Evolutionary conservation across 306 rosid species (phyloP).

Genomic region (Prosopis cineraria): DNA sequence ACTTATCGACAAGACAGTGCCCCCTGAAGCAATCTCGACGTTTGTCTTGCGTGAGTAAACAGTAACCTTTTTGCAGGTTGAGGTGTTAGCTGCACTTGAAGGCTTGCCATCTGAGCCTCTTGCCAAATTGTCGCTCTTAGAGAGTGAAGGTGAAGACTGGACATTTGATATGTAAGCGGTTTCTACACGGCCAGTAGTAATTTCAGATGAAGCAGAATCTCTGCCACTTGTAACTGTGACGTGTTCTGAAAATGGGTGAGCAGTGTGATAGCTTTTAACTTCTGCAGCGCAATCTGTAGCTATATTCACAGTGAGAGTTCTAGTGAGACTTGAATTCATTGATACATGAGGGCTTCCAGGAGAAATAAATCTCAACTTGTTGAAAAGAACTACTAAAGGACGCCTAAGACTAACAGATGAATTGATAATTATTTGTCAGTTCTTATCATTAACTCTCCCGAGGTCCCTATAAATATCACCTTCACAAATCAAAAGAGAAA

Average conservation of each 20-base stretch:
- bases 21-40: conserved; percentile 30
- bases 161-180: not conserved
- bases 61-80: conserved; percentile 10
- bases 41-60: conserved; percentile 35
- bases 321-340: not conserved
- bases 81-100: conserved; percentile 16
- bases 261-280: not conserved
- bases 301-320: not conserved
- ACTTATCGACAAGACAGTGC: conserved; percentile 39
- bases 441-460: not conserved
- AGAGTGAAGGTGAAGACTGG: not conserved
- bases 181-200: not conserved
- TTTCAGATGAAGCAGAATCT: conserved; percentile 15
- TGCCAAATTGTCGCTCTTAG: not conserved
- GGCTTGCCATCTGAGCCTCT: conserved; percentile 18
- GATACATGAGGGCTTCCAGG: not conserved
- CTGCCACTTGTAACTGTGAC: conserved; percentile 2
- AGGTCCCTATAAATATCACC: not conserved
- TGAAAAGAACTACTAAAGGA: not conserved
- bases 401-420: not conserved
- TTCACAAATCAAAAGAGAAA: not conserved
- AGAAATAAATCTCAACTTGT: not conserved
- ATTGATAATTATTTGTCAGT: not conserved
- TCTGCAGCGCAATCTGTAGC: not conserved
- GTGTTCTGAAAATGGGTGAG: conserved; percentile 21